Percentiles rank a stretch among this genome's conserved stretches.
Conservation (phyloP, 306 rosid species). For the Betula pendula region DNA sequence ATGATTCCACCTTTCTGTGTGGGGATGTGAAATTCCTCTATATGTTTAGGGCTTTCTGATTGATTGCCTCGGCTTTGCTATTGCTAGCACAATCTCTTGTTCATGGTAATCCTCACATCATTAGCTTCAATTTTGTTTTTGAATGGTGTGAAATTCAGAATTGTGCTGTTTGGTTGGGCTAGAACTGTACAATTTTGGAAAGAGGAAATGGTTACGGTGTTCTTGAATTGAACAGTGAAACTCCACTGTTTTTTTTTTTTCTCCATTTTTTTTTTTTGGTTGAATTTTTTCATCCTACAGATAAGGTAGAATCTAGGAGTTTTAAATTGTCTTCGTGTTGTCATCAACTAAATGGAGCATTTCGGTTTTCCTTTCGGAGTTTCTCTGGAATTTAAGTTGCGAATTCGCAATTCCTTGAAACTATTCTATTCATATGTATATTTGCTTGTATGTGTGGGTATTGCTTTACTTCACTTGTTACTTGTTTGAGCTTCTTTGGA, state of each 20-base stretch:
- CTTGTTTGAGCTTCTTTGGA: slow-evolving; percentile 42
- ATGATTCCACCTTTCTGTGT: slow-evolving; percentile 2
- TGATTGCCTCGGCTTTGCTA: slow-evolving; percentile 27
- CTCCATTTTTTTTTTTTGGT: not conserved
- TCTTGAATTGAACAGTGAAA: not conserved
- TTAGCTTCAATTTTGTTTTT: not conserved
- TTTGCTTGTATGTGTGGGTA: slow-evolving; percentile 4
- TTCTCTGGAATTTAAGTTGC: slow-evolving; percentile 8
- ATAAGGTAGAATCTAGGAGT: slow-evolving; percentile 12
- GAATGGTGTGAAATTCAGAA: slow-evolving; percentile 11
- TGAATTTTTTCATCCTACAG: not conserved
- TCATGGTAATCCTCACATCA: slow-evolving; percentile 34
- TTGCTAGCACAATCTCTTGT: slow-evolving; percentile 22
- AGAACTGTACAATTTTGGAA: not conserved
- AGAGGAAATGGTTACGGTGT: not conserved
- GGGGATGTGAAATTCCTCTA: slow-evolving; percentile 22
- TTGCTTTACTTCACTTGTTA: slow-evolving; percentile 43
- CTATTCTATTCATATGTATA: not conserved
- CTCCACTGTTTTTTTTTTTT: not conserved
- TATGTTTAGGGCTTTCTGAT: slow-evolving; percentile 27
- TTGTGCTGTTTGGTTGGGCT: not conserved
- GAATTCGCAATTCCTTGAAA: not conserved
- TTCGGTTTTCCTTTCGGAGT: slow-evolving; percentile 2
- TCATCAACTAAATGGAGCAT: slow-evolving; percentile 14
- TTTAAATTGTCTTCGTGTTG: slow-evolving; percentile 7